Evolutionary conservation across 163 green algal genomes (phyloP), one percentile per base, ranked within the genome.

Genomic region (Volvox carteri): DNA sequence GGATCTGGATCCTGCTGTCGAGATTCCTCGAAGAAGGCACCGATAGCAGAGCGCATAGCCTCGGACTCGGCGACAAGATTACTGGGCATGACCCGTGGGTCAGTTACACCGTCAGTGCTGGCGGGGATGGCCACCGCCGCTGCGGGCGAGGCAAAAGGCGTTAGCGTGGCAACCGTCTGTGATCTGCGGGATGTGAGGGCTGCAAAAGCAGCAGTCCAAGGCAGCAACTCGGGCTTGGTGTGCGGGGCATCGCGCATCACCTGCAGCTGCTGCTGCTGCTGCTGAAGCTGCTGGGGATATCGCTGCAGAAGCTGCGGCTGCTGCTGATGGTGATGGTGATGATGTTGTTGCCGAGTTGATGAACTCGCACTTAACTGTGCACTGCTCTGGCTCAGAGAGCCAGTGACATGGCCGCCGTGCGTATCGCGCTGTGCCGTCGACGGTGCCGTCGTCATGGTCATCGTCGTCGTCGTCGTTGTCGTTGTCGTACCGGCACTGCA

Each of bases 241-340:
- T 75, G 65, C 46, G 30, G 23, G 33, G 28, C 56, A 67, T n/a
- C 19, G n/a, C n/a, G n/a, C n/a, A n/a, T n/a, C 14, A 42, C n/a
- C 35, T 54, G 68, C 70, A 58, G 37, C 39, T 56, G 70, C 70
- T 78, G 70, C 70, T 78, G 70, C 37, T 56, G 70, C 70, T 52
- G 70, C 14, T 56, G 37, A 12, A 35, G 70, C 70, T 52, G 68
- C 16, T 37, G 60, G 25, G 60, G 60, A 19, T 35, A 37, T 12
- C 60, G 50, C 35, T 54, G 68, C 37, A 48, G 62, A 8, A 44
- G 70, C 70, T 78, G 70, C 70, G 54, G 70, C 37, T 56, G 70
- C 70, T 52, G 70, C 14, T 56, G 37, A 12, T 23, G 70, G 37
- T 52, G 68, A 4, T 37, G 60, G 25, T 12, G 60, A 19, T 35